phyloP scores from a whole-genome alignment of 345 rosid genomes.

The Gossypium arboreum region DNA sequence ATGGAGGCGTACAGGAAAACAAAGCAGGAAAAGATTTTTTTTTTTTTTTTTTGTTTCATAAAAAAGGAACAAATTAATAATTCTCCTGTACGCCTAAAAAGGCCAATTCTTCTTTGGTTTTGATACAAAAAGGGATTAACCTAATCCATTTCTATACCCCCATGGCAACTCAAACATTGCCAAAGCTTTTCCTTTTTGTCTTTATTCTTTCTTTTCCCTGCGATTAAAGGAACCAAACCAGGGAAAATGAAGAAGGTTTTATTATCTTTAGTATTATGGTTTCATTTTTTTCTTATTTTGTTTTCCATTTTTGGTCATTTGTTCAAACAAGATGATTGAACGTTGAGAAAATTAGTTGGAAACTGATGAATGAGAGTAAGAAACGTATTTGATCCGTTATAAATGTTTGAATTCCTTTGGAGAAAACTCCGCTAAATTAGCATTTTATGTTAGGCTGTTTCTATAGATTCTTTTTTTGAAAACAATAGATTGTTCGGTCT shows the following conservation, averaged over 20 bases:
- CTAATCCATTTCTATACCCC: slow-evolving; percentile 16
- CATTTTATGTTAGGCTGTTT: no score
- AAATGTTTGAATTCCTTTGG: neutral
- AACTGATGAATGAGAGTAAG: slow-evolving; percentile 27
- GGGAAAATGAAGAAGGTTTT: slow-evolving; percentile 39
- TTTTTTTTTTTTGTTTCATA: neutral
- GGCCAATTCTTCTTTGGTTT: neutral
- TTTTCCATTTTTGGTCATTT: slow-evolving; percentile 29
- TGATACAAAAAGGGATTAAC: neutral
- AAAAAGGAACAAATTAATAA: neutral
- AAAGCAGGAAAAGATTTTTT: neutral
- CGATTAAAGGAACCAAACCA: slow-evolving; percentile 37
- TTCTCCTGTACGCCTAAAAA: slow-evolving; percentile 27
- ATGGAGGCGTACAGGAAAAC: slow-evolving; percentile 32
- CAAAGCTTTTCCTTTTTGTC: slow-evolving; percentile 16
- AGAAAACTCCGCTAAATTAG: neutral
- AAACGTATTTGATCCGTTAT: slow-evolving; percentile 19
- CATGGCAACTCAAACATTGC: slow-evolving; percentile 23
- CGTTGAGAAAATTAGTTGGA: slow-evolving; percentile 21
- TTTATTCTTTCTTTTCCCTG: neutral
- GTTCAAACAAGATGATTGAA: slow-evolving; percentile 5
- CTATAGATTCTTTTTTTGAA: neutral
- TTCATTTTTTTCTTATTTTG: slow-evolving; percentile 16
- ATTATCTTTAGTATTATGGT: slow-evolving; percentile 22
- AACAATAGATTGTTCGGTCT: no score